Evolutionary conservation across 2,329 filamentous ascomycete genomes (phyloP), one percentile per base, ranked within the genome.

Genomic region (Colletotrichum caudatum): DNA sequence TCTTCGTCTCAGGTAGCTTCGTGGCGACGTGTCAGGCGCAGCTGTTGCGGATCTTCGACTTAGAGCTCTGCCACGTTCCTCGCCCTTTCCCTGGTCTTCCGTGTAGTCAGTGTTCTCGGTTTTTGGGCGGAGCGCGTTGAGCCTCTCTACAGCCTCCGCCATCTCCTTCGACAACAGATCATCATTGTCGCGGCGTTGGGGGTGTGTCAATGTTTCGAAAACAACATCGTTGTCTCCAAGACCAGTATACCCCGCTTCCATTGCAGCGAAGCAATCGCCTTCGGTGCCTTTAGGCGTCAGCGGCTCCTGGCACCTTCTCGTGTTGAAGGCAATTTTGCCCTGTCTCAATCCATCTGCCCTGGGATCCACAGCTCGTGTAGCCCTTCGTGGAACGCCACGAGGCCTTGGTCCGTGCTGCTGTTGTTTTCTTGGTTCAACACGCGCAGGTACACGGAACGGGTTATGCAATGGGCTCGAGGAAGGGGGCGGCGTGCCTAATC

Each of bases 401-500:
- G 23, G 33, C 44, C 29, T 35, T 29, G 18, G 20, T 35, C 23
- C 48, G n/a, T 26, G 8, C 5, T 20, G 54, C 20, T n/a, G 29
- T 16, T 29, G 12, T 37, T 48, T 29, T 11, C 48, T 48, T 33
- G n/a, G 37, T 33, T 26, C 20, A 12, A 35, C 29, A 14, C 16
- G 66, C 20, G 60, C 33, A 60, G 59, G 60, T 26, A 61, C 48
- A 11, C 48, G 59, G 29, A 61, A 72, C 14, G 59, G 66, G 33
- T 50, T 64, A 14, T 50, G 50, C 39, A 64, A 26, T 16, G 69
- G 66, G 35, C 69, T 69, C 3, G 69, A 72, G 46, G 67, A 69
- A 35, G 29, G 26, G 11, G 69, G 66, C 12, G 66, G 69, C n/a
- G 66, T 72, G 44, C 65, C 54, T 53, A 72, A 41, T 11, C 33